Evolutionary conservation across 345 rosid species (phyloP).

Genomic region (Cardamine chenopodiifolia): DNA sequence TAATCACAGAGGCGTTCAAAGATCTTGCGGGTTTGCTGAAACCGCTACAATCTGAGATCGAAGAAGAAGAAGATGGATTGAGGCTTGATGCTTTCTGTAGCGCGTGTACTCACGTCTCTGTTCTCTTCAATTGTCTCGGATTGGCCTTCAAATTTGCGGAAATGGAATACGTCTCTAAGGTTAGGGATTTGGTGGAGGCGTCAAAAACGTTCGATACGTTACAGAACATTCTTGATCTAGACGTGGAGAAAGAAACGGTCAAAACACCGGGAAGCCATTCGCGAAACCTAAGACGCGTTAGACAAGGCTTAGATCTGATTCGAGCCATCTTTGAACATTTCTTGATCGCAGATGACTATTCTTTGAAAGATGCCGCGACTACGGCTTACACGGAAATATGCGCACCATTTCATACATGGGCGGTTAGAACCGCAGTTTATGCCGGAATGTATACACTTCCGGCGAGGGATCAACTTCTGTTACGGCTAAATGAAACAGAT

Average conservation of each 20-base stretch:
- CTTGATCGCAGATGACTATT: constrained; percentile 56
- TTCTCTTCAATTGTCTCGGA: constrained; percentile 75
- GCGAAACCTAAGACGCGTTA: constrained; percentile 78
- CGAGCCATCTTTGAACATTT: constrained; percentile 79
- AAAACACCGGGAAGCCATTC: constrained; percentile 80
- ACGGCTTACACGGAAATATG: constrained; percentile 84
- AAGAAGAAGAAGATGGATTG: constrained; percentile 37
- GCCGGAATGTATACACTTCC: constrained; percentile 98
- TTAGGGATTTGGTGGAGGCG: constrained; percentile 68
- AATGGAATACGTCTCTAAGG: constrained; percentile 78
- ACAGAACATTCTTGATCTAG: constrained; percentile 60
- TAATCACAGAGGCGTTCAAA: constrained; percentile 66
- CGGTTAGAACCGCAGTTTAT: constrained; percentile 82
- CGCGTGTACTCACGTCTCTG: constrained; percentile 68
- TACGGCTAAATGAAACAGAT: constrained; percentile 78
- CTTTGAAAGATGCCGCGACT: constrained; percentile 82
- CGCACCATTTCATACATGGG: constrained; percentile 90
- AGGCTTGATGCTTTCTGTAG: constrained; percentile 61
- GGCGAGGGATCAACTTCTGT: constrained; percentile 69
- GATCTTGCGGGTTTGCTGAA: constrained; percentile 47
- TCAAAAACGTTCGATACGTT: constrained; percentile 57
- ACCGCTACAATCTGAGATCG: constrained; percentile 16
- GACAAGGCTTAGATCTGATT: constrained; percentile 92
- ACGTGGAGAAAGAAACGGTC: constrained; percentile 70
- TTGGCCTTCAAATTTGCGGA: constrained; percentile 92